Percentiles rank a stretch among this genome's conserved stretches.
phyloP scores from a whole-genome alignment of 73 alveolate genomes.

The Stentor roeselii region DNA sequence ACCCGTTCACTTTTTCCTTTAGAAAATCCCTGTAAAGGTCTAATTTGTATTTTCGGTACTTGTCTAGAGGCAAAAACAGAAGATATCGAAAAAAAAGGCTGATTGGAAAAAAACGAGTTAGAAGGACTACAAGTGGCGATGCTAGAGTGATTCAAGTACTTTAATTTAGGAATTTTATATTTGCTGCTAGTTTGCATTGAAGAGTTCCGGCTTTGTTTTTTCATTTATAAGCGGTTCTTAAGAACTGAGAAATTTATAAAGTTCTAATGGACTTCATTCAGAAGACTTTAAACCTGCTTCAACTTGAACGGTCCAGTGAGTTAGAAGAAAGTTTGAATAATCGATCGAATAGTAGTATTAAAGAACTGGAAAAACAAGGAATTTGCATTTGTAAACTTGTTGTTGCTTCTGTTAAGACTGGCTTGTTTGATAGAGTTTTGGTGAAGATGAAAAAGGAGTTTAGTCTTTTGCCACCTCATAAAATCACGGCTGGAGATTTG shows the following conservation, averaged over 20 bases:
- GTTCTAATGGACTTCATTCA: not conserved
- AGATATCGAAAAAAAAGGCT: not conserved
- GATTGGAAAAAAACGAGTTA: not conserved
- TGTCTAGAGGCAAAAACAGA: not conserved
- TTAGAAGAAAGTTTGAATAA: constrained; percentile 45
- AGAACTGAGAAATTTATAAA: not conserved
- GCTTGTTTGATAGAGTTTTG: constrained; percentile 74
- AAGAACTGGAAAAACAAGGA: constrained; percentile 77
- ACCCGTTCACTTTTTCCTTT: not conserved
- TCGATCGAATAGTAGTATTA: constrained; percentile 54
- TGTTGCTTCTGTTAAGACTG: constrained; percentile 55
- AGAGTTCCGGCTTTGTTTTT: not conserved
- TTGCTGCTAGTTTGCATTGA: not conserved
- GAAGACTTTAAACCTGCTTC: constrained; percentile 27
- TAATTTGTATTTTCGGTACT: not conserved
- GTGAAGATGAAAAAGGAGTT: constrained; percentile 63
- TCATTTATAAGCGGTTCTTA: not conserved
- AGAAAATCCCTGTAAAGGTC: not conserved
- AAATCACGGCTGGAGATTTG: constrained; percentile 85
- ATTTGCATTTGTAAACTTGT: constrained; percentile 65
- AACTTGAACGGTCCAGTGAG: constrained; percentile 62
- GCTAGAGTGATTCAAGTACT: not conserved
- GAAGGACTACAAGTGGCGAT: not conserved
- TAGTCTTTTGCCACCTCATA: constrained; percentile 49
- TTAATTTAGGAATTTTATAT: not conserved